Conservation (phyloP, 768 basidiomycete species). For the Omphalotus guepiniiformis region DNA sequence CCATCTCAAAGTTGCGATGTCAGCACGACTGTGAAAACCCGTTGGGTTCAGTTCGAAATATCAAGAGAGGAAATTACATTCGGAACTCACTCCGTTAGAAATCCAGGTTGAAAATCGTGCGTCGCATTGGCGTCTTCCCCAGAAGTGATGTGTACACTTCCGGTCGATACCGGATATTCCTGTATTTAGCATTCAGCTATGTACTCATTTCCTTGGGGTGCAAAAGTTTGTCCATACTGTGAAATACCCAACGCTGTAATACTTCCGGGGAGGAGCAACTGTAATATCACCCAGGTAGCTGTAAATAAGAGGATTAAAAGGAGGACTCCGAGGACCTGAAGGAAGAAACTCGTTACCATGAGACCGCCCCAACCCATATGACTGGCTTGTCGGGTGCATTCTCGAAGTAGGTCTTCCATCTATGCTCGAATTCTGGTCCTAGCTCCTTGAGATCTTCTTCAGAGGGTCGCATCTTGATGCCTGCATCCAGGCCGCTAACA, state of each 20-base stretch:
- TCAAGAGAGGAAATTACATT: constrained; percentile 30
- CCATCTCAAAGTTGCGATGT: constrained; percentile 20
- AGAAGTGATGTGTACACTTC: constrained; percentile 32
- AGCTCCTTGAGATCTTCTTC: constrained; percentile 28
- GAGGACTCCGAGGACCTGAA: neutral
- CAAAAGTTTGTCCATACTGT: constrained; percentile 16
- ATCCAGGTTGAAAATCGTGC: constrained; percentile 29
- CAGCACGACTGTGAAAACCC: constrained; percentile 15
- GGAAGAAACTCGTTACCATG: no score
- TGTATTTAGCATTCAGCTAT: constrained; percentile 16
- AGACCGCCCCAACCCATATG: constrained; percentile 24
- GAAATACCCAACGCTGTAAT: constrained; percentile 22
- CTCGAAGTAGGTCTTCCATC: constrained; percentile 31
- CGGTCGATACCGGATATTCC: constrained; percentile 32
- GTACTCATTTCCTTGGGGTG: neutral
- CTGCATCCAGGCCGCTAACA: constrained; percentile 34
- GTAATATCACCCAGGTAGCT: constrained; percentile 23
- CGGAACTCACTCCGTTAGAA: constrained; percentile 28
- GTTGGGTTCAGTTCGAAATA: constrained; percentile 26
- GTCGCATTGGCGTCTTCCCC: constrained; percentile 25
- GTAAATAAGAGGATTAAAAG: neutral
- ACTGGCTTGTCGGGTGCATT: constrained; percentile 34
- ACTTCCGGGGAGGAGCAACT: constrained; percentile 18
- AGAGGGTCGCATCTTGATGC: constrained; percentile 34
- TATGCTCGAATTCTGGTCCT: constrained; percentile 29